Base-by-base conservation (phyloP, 306 rosid species). In the Hippophae gyantsensis region DNA sequence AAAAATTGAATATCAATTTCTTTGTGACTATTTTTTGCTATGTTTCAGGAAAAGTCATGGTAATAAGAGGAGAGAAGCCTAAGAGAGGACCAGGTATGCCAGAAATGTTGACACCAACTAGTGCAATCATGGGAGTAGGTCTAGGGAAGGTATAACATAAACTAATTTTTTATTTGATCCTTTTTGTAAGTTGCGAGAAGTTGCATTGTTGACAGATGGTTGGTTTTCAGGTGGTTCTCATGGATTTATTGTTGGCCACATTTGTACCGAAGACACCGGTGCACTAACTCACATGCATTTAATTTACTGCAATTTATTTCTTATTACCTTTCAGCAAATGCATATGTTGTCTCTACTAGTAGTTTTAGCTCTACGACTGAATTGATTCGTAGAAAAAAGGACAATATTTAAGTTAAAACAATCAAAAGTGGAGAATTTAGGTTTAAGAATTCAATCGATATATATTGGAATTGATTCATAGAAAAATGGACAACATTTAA, bases 31-130 rank as follows among this genome's bases (percentile, higher is more conserved):
- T 32, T 32, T 2, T 32, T 32, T 32, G 38, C 38, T 62, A 47
- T 59, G 45, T 66, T 74, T 40, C 76, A 92, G 98, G 90, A 10
- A 87, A 73, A 77, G 96, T 89, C 42, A 81, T 85, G 53, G 71
- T 92, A 43, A 92, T 92, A 42, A 83, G 98, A 72, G 96, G 93
- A 27, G 98, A 92, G 69, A 96, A 95, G 10, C 98, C 98, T 18
- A 85, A 83, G 77, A 96, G 98, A 56, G 98, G 98, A 61, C 98
- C 96, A 0, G 98, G 98, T 62, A 92, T 87, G 98, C 93, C 95
- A 32, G 96, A 92, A 75, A 92, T 92, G 98, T 76, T 87, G 71
- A 92, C 98, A 57, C 96, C 95, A 42, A 92, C 98, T 9, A 92
- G 98, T 74, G 93, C 96, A 47, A 92, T 92, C 69, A 87, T 92